These are phyloP conservation scores for Choanephora cucurbitarum DNA, from an alignment of 371 early-diverging fungal genomes.

Conservation along the genomic window DNA sequence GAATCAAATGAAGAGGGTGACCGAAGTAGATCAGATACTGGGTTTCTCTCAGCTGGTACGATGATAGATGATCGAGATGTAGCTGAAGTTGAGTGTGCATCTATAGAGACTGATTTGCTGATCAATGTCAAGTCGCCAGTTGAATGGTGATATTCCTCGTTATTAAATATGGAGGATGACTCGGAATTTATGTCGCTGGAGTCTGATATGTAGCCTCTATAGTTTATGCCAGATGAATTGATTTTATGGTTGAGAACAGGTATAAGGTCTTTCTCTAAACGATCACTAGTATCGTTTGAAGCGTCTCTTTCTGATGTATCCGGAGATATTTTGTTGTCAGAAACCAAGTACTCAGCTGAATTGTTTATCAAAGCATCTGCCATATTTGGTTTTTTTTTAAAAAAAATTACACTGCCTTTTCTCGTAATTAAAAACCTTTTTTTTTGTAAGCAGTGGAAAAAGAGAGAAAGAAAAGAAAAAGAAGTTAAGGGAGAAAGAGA, in stretches of 20 bases:
- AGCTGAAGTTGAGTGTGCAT: constrained; percentile 7
- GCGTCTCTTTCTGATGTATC: constrained; percentile 4
- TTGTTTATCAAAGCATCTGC: background rate
- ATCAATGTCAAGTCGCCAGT: constrained; percentile 16
- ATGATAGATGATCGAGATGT: constrained; percentile 7
- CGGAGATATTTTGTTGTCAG: background rate
- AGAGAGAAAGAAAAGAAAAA: no score
- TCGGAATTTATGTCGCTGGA: constrained; percentile 23
- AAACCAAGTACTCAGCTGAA: background rate
- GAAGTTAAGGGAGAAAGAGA: no score
- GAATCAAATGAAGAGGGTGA: constrained; percentile 11
- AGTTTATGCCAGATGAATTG: constrained; percentile 12
- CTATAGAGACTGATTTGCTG: constrained; percentile 14
- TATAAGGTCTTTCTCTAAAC: background rate
- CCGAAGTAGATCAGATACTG: constrained; percentile 13
- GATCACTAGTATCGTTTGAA: background rate
- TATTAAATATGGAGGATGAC: constrained; percentile 12
- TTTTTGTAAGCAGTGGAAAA: no score
- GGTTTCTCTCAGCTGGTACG: constrained; percentile 17
- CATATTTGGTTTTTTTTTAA: background rate
- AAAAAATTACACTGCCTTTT: no score
- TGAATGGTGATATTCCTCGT: constrained; percentile 2
- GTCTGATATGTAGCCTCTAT: constrained; percentile 17
- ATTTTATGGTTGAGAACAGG: constrained; percentile 8
- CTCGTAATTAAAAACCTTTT: no score